Conservation (phyloP, 805 yeast genomes). For the Lipomyces mesembrius region DNA sequence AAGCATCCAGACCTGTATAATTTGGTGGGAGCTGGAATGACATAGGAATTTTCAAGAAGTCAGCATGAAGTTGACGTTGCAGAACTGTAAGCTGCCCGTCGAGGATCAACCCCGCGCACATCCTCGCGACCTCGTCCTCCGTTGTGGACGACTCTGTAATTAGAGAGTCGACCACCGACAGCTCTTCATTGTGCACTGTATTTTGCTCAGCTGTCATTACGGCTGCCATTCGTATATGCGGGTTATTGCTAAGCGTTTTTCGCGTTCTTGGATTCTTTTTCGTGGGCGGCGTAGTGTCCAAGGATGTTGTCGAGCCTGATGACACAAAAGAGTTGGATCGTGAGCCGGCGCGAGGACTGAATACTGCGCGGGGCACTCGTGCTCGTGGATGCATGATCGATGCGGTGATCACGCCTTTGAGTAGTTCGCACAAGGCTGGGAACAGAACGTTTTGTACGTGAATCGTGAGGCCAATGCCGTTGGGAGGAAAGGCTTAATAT, state of each 20-base stretch:
- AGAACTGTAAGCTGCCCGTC: slow-evolving; percentile 22
- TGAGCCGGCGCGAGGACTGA: neutral
- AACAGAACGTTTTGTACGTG: neutral
- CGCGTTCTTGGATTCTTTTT: neutral
- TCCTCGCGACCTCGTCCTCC: slow-evolving; percentile 27
- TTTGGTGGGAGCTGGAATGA: slow-evolving; percentile 52
- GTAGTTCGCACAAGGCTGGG: neutral
- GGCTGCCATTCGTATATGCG: neutral
- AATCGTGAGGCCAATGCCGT: neutral
- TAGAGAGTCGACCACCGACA: slow-evolving; percentile 17
- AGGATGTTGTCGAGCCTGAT: neutral
- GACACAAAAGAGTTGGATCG: neutral
- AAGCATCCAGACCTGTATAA: slow-evolving; percentile 72
- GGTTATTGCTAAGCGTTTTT: neutral
- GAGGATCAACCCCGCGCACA: slow-evolving; percentile 18
- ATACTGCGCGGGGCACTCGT: neutral
- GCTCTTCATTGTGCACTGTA: slow-evolving; percentile 17
- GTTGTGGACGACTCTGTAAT: slow-evolving; percentile 29
- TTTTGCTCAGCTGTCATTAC: slow-evolving; percentile 7
- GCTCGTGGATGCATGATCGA: neutral
- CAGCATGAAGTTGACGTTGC: slow-evolving; percentile 13
- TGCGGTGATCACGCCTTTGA: neutral
- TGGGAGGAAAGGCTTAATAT: neutral
- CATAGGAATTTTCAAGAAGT: slow-evolving; percentile 17
- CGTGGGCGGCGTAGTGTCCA: neutral